Conservation (phyloP, 2,329 filamentous ascomycete genomes). For the Westerdykella aurantiaca region DNA sequence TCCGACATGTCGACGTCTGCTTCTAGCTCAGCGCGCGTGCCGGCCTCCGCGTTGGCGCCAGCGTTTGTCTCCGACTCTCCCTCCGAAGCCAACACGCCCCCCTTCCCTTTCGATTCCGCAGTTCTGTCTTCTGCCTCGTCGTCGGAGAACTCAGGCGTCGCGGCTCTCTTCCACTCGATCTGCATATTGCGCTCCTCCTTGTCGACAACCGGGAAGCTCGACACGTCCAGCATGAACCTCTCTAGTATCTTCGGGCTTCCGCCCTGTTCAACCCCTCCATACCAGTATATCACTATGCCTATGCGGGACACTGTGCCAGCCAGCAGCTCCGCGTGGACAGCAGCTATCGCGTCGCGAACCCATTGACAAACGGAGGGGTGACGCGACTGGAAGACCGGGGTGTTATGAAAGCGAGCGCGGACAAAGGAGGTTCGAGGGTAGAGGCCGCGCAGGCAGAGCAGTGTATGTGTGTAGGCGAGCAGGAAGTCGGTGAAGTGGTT, state of each 20-base stretch:
- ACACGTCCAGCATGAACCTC: conserved; percentile 57
- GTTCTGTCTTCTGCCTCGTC: conserved; percentile 6
- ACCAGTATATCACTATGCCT: conserved; percentile 52
- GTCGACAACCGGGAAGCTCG: conserved; percentile 48
- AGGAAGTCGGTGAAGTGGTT: conserved; percentile 72
- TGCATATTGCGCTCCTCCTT: conserved; percentile 46
- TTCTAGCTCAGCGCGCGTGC: conserved; percentile 16
- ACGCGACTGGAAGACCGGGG: conserved; percentile 76
- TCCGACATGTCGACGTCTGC: conserved; percentile 57
- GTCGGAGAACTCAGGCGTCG: conserved; percentile 2
- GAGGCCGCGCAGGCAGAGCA: conserved; percentile 74
- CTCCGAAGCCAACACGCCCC: conserved; percentile 14
- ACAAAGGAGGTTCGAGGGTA: conserved; percentile 77
- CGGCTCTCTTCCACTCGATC: conserved; percentile 38
- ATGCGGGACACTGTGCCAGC: conserved; percentile 49
- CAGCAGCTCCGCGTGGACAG: conserved; percentile 64
- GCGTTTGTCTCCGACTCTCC: conserved; percentile 1
- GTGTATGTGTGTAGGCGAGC: conserved; percentile 74
- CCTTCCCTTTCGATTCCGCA: conserved; percentile 5
- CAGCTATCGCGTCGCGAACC: conserved; percentile 73
- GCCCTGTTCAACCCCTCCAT: conserved; percentile 14
- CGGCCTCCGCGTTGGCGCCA: conserved; percentile 1
- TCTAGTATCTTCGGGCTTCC: conserved; percentile 49
- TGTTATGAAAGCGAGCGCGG: conserved; percentile 73
- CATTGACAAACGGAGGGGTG: conserved; percentile 82